A percentile compares a stretch with the other conserved stretches of the same genome.
These are phyloP conservation scores for Cercospora berteroae DNA, from an alignment of 2,329 filamentous ascomycete species.

Conservation along the genomic window DNA sequence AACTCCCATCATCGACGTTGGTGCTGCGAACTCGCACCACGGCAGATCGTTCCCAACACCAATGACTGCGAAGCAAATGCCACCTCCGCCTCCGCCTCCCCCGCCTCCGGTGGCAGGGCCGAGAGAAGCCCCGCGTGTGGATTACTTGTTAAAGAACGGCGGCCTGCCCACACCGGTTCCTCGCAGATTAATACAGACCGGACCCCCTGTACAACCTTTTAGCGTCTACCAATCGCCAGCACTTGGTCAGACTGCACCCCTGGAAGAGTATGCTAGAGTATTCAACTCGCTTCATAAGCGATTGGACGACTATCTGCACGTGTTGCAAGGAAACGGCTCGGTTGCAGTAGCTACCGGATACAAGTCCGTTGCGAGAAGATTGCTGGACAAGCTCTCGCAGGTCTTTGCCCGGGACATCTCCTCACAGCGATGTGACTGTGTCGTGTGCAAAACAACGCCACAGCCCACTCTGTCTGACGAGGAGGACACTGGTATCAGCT, in stretches of 20 bases:
- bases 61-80: slow-evolving; percentile 29
- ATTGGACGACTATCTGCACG: slow-evolving; percentile 79
- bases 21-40: slow-evolving; percentile 45
- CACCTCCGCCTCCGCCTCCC: slow-evolving; percentile 67
- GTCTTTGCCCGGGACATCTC: slow-evolving; percentile 93
- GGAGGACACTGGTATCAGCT: slow-evolving; percentile 69
- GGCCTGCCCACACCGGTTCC: slow-evolving; percentile 71
- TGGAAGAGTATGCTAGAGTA: slow-evolving; percentile 50
- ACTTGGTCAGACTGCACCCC: slow-evolving; percentile 36
- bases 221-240: slow-evolving; percentile 59
- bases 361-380: slow-evolving; percentile 82
- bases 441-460: slow-evolving; percentile 68
- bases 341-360: slow-evolving; percentile 94
- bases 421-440: slow-evolving; percentile 76
- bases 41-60: slow-evolving; percentile 40
- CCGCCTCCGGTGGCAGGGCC: slow-evolving; percentile 65
- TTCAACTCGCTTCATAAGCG: slow-evolving; percentile 82
- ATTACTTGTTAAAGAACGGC: slow-evolving; percentile 88
- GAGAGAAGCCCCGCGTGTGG: slow-evolving; percentile 74
- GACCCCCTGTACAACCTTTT: slow-evolving; percentile 56
- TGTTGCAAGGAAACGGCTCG: slow-evolving; percentile 80
- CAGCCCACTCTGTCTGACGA: slow-evolving; percentile 50
- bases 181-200: slow-evolving; percentile 68
- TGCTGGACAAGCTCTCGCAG: slow-evolving; percentile 87
- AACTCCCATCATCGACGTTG: slow-evolving; percentile 44